Conservation (phyloP, 1,139 yeast genomes). For the Debaryomyces subglobosus region DNA sequence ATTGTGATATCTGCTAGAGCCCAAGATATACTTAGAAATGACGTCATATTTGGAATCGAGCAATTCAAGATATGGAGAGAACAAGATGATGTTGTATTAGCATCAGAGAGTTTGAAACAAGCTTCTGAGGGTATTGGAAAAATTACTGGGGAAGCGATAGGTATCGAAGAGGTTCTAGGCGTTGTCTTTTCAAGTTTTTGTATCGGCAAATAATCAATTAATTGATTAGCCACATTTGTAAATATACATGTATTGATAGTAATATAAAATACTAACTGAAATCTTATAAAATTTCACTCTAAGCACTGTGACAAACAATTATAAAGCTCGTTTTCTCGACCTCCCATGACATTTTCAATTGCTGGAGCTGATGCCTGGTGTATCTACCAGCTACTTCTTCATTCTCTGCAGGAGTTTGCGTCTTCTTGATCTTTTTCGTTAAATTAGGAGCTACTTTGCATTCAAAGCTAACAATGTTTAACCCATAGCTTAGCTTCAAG, state of each 20-base stretch:
- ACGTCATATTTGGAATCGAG: slow-evolving; percentile 72
- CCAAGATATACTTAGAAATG: slow-evolving; percentile 69
- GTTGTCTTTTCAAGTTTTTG: slow-evolving; percentile 91
- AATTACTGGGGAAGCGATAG: slow-evolving; percentile 87
- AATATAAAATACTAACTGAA: slow-evolving; percentile 6
- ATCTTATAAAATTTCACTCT: slow-evolving; percentile 3
- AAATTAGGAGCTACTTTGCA: slow-evolving; percentile 48
- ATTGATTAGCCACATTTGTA: neutral
- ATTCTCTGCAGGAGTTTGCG: slow-evolving; percentile 25
- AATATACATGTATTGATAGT: neutral
- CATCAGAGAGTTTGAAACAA: slow-evolving; percentile 72
- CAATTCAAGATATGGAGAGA: slow-evolving; percentile 57
- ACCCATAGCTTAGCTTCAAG: slow-evolving; percentile 50
- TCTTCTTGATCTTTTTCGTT: slow-evolving; percentile 36
- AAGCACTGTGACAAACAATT: slow-evolving; percentile 26
- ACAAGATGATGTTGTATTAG: slow-evolving; percentile 74
- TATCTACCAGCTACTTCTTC: slow-evolving; percentile 43
- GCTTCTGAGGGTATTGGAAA: slow-evolving; percentile 89
- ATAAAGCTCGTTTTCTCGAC: slow-evolving; percentile 46
- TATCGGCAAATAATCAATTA: slow-evolving; percentile 71
- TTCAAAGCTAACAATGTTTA: slow-evolving; percentile 50
- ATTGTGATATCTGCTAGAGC: slow-evolving; percentile 74
- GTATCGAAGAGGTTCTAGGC: slow-evolving; percentile 88
- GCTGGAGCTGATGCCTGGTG: slow-evolving; percentile 52
- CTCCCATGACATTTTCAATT: slow-evolving; percentile 52